Conservation (phyloP, 805 yeast species). For the Vanderwaltozyma tropicalis region DNA sequence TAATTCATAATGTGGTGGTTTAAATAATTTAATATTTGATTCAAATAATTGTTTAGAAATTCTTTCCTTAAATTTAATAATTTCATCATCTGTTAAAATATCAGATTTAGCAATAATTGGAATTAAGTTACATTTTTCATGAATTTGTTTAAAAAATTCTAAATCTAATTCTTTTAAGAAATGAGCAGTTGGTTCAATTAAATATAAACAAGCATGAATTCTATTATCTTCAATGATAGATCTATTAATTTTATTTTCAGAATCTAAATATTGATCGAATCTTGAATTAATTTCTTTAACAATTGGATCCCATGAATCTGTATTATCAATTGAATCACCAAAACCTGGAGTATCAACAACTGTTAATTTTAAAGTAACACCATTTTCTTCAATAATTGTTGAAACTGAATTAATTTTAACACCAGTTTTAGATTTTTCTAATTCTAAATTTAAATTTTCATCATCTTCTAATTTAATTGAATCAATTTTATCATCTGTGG, state of each 20-base stretch:
- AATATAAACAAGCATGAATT: conserved; percentile 86
- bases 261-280: conserved; percentile 80
- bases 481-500: conserved; percentile 8
- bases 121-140: conserved; percentile 83
- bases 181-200: conserved; percentile 96
- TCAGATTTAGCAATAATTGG: conserved; percentile 95
- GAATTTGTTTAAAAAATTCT: conserved; percentile 76
- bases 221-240: conserved; percentile 65
- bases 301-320: conserved; percentile 79
- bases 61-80: conserved; percentile 60
- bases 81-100: conserved; percentile 81
- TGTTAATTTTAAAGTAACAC: conserved; percentile 74
- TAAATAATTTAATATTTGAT: conserved; percentile 66
- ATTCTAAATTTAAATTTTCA: conserved; percentile 3
- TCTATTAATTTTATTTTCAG: conserved; percentile 76
- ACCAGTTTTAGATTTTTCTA: conserved; percentile 6
- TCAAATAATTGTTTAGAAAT: conserved; percentile 65
- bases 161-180: conserved; percentile 81
- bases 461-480: conserved; percentile 5
- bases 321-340: conserved; percentile 79
- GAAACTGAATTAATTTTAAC: conserved; percentile 52
- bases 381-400: conserved; percentile 83
- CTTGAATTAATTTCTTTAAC: conserved; percentile 80
- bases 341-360: conserved; percentile 90
- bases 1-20: conserved; percentile 65